Percentiles rank a stretch among this genome's conserved stretches.
These are phyloP conservation scores for Thraustotheca clavata DNA, from an alignment of 352 stramenopile genomes.

Conservation along the genomic window DNA sequence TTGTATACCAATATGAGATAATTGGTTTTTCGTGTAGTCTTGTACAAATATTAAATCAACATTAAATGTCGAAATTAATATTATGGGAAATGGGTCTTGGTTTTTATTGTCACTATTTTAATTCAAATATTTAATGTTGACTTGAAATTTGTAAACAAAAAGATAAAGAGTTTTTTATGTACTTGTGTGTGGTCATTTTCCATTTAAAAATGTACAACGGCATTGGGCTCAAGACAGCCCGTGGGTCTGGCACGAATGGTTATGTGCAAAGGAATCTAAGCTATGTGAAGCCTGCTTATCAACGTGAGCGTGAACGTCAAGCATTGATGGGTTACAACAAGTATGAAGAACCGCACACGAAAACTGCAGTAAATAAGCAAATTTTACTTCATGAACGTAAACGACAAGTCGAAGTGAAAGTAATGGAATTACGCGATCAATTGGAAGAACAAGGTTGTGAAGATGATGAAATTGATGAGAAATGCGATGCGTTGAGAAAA, in stretches of 20 bases:
- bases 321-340: conserved; percentile 21
- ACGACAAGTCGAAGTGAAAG: conserved; percentile 66
- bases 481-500: conserved; percentile 46
- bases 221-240: conserved; percentile 74
- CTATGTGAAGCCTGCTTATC: conserved; percentile 59
- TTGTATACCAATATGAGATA: no score
- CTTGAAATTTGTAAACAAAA: no score
- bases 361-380: conserved; percentile 48
- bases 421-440: conserved; percentile 67
- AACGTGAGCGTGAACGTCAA: conserved; percentile 31
- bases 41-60: no score
- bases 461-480: conserved; percentile 58
- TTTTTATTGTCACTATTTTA: no score
- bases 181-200: neutral
- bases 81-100: no score
- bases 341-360: conserved; percentile 34
- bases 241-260: conserved; percentile 82
- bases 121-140: no score
- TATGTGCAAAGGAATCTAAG: conserved; percentile 83
- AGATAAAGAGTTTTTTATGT: no score
- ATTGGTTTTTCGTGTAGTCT: no score
- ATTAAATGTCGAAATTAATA: no score
- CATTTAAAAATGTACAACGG: conserved; percentile 77
- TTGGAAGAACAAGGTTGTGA: conserved; percentile 67
- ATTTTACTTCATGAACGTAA: conserved; percentile 76